Percentiles rank a stretch among this genome's conserved stretches.
Conservation (phyloP, 148 eudicot genomes). For the Cornus suecica region DNA sequence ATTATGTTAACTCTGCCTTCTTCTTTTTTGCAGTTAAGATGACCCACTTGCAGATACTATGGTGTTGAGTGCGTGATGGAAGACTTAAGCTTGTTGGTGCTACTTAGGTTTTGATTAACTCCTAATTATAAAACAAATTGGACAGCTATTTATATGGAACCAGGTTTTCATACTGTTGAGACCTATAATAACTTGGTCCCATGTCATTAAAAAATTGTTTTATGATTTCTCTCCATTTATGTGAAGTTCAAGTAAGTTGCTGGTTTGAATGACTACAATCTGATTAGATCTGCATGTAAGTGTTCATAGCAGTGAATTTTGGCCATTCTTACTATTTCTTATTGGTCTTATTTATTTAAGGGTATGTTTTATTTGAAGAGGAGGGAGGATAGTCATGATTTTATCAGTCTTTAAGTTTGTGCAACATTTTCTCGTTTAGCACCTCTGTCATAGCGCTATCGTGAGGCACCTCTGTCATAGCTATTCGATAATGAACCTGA, state of each 20-base stretch:
- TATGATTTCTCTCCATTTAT: not conserved
- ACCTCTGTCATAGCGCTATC: too few species aligned
- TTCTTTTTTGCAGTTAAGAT: slow-evolving; percentile 11
- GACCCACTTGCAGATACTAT: slow-evolving; percentile 4
- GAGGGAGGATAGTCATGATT: too few species aligned
- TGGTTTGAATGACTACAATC: not conserved
- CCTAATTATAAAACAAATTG: not conserved
- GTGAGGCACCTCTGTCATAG: too few species aligned
- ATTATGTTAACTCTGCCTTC: not conserved
- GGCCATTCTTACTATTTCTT: too few species aligned
- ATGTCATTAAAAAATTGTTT: slow-evolving; percentile 17
- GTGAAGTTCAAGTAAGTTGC: not conserved
- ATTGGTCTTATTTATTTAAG: too few species aligned
- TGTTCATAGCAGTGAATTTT: not conserved
- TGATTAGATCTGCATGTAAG: not conserved
- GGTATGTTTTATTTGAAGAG: too few species aligned
- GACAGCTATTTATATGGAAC: slow-evolving; percentile 3
- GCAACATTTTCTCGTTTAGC: too few species aligned
- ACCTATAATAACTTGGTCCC: not conserved
- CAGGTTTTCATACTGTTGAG: slow-evolving; percentile 4
- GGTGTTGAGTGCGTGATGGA: slow-evolving; percentile 11
- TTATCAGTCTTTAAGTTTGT: too few species aligned
- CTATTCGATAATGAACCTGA: too few species aligned
- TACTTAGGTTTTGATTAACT: not conserved
- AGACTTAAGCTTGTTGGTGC: slow-evolving; percentile 9